A percentile compares a stretch with the other conserved stretches of the same genome.
These are phyloP conservation scores for Sporisorium reilianum DNA, from an alignment of 1,284 basidiomycete species.

Conservation along the genomic window DNA sequence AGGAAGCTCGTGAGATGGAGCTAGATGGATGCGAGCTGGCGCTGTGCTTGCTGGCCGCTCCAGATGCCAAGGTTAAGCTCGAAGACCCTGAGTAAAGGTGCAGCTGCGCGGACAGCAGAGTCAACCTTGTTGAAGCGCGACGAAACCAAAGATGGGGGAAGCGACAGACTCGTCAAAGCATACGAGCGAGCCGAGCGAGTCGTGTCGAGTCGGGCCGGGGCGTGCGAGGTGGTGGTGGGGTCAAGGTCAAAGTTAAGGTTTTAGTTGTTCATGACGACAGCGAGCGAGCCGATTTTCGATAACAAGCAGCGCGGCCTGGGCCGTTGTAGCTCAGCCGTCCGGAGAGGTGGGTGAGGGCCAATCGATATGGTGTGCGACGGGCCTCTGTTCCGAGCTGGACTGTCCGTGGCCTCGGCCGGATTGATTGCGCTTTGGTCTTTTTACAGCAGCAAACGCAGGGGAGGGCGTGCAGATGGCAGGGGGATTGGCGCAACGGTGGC, in stretches of 20 bases:
- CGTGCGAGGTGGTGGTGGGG: not conserved
- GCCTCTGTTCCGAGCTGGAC: not conserved
- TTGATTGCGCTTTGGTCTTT: not conserved
- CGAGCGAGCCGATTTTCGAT: not conserved
- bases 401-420: not conserved
- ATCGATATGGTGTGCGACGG: not conserved
- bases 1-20: not conserved
- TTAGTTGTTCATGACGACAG: constrained; percentile 17
- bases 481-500: not conserved
- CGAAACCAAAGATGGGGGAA: not conserved
- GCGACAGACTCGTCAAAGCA: constrained; percentile 1
- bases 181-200: not conserved
- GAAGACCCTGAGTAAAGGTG: not conserved
- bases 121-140: constrained; percentile 3
- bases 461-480: not conserved
- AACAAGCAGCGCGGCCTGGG: too few relatives aligned
- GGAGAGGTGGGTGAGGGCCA: too few relatives aligned
- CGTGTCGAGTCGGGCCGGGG: not conserved
- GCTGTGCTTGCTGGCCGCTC: not conserved
- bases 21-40: not conserved
- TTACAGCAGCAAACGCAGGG: too few relatives aligned
- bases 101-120: not conserved
- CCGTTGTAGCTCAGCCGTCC: too few relatives aligned
- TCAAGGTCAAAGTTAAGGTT: constrained; percentile 19
- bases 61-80: constrained; percentile 10